Conservation (phyloP, 2,329 filamentous ascomycete genomes). For the Stemphylium beticola region DNA sequence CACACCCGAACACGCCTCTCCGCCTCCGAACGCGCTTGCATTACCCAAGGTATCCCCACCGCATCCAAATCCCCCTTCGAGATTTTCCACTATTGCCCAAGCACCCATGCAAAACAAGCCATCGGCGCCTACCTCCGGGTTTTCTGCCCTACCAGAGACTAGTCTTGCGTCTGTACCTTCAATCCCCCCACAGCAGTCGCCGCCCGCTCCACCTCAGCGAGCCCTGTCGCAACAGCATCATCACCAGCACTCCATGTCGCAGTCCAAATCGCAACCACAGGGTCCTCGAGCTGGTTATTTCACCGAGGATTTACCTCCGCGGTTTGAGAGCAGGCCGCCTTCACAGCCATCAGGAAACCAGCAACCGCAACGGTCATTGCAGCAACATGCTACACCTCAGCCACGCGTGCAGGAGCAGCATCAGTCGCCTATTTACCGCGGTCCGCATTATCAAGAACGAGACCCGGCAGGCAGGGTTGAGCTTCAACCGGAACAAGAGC, state of each 20-base stretch:
- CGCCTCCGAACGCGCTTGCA: constrained; percentile 28
- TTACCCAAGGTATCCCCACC: constrained; percentile 50
- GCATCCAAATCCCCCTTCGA: constrained; percentile 26
- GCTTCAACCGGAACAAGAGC: constrained; percentile 40
- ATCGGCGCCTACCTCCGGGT: constrained; percentile 28
- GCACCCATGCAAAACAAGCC: constrained; percentile 39
- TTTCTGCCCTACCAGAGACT: constrained; percentile 34
- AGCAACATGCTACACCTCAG: constrained; percentile 36
- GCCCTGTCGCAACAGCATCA: constrained; percentile 33
- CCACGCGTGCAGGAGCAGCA: constrained; percentile 36
- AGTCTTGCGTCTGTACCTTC: constrained; percentile 37
- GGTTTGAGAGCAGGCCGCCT: constrained; percentile 37
- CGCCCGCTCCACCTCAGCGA: constrained; percentile 33
- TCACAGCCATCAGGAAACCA: constrained; percentile 34
- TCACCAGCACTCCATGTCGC: constrained; percentile 35
- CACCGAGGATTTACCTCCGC: constrained; percentile 40
- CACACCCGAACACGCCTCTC: constrained; percentile 53
- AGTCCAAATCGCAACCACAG: constrained; percentile 36
- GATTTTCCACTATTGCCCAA: constrained; percentile 44
- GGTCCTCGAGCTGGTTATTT: constrained; percentile 47
- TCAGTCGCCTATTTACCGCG: constrained; percentile 34
- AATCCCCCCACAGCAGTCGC: constrained; percentile 39
- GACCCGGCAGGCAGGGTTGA: constrained; percentile 33
- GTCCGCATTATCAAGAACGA: constrained; percentile 35
- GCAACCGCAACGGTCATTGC: constrained; percentile 31